phyloP scores from a whole-genome alignment of 2,329 filamentous ascomycete species.

The Talaromyces piceae region DNA sequence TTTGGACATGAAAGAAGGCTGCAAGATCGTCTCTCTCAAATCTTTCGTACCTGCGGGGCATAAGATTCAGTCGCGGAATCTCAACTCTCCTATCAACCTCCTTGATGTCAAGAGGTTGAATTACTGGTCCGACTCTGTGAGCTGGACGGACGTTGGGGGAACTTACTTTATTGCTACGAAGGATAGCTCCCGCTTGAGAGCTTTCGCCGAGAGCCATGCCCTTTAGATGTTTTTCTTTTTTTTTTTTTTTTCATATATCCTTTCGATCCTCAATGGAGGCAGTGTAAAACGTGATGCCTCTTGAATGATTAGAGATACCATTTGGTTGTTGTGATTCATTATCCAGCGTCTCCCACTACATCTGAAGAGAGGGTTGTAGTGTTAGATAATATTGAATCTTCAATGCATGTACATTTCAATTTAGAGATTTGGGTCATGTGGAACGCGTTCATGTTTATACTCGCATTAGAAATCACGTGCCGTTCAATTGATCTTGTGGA shows the following conservation, averaged over 20 bases:
- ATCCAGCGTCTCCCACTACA: background rate
- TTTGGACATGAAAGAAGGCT: slow-evolving; percentile 83
- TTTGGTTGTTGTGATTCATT: background rate
- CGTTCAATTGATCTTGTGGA: background rate
- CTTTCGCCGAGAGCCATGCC: slow-evolving; percentile 34
- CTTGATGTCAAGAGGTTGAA: slow-evolving; percentile 67
- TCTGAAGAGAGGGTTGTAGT: background rate
- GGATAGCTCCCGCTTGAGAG: slow-evolving; percentile 50
- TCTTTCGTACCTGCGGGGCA: slow-evolving; percentile 79
- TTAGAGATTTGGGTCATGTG: background rate
- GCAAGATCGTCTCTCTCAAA: slow-evolving; percentile 83
- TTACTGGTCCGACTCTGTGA: slow-evolving; percentile 66
- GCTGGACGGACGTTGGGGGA: slow-evolving; percentile 81
- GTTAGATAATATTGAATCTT: background rate
- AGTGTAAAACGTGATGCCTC: no score
- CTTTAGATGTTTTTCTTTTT: slow-evolving; percentile 1
- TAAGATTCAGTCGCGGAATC: slow-evolving; percentile 64
- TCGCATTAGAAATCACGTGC: slow-evolving; percentile 5
- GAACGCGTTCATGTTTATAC: slow-evolving; percentile 1
- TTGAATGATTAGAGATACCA: background rate
- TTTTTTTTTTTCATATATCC: background rate
- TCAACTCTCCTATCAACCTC: slow-evolving; percentile 74
- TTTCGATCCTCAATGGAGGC: no score
- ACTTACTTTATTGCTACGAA: slow-evolving; percentile 84
- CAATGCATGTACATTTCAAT: background rate